Evolutionary conservation across 805 yeast genomes (phyloP), one percentile per base, ranked within the genome.

Genomic region (Zygosaccharomyces bailii): DNA sequence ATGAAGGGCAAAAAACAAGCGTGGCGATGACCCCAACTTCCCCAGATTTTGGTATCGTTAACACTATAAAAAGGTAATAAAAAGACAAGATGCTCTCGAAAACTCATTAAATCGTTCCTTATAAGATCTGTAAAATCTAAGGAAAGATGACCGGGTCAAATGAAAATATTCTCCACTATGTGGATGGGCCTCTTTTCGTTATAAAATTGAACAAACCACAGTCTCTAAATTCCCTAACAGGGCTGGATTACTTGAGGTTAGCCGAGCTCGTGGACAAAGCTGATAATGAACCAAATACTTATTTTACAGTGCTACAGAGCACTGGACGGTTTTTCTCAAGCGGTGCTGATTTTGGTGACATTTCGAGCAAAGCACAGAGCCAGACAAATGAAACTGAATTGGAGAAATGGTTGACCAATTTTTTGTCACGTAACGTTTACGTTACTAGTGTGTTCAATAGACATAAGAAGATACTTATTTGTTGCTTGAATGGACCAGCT

Each of bases 401-500:
- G 5, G 64, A 57, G 29, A 63, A 68, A 46, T 80, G 85, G 84
- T 63, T 78, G 38, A 67, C 72, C 42, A 68, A 69, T 49, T 83
- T 84, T 56, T 78, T 79, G n/a, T 76, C 88, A 3, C 77, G 88
- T 56, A 88, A 88, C 61, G 74, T 80, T 20, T 80, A 74, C 56
- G 66, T 88, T 43, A 81, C 93, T 4, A 76, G 80, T 51, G 70
- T 82, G 30, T 79, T 86, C 60, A 76, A 78, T 51, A 76, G 79
- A 55, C 96, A 88, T 65, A 66, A 73, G 7, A 88, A 88, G 60
- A 71, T 86, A 6, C 67, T 88, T 29, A 80, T 80, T 20, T 78
- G 79, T 34, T 90, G 88, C 3, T 70, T 88, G 45, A 88, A 88
- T 60, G 96, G 96, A 0, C 96, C 96, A 0, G 95, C 80, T 4